A percentile compares a stretch with the other conserved stretches of the same genome.
phyloP scores from a whole-genome alignment of 805 yeast species.

The Suhomyces sp. region DNA sequence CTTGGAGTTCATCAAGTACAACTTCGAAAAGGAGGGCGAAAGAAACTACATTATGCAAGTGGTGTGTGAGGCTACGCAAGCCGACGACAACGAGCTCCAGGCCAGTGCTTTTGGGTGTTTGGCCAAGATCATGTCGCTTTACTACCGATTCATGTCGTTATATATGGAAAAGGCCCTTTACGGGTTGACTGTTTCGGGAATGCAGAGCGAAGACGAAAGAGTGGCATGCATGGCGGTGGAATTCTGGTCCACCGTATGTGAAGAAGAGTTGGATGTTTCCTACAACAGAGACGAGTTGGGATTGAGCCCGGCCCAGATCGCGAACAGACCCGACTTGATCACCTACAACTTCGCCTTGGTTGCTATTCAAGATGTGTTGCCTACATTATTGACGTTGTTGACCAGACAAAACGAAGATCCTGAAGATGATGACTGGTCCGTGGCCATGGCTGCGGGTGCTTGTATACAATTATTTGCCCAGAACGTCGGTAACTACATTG shows the following conservation, averaged over 20 bases:
- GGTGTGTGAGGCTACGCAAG: conserved; percentile 98
- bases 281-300: conserved; percentile 62
- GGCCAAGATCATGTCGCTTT: conserved; percentile 85
- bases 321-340: conserved; percentile 40
- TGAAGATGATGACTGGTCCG: conserved; percentile 96
- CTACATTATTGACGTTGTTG: conserved; percentile 74
- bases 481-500: conserved; percentile 80
- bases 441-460: conserved; percentile 98
- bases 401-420: conserved; percentile 90
- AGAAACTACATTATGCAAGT: conserved; percentile 97
- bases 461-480: conserved; percentile 93
- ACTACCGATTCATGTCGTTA: conserved; percentile 85
- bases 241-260: conserved; percentile 99
- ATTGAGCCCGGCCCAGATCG: conserved; percentile 32
- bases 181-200: conserved; percentile 84
- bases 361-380: conserved; percentile 82
- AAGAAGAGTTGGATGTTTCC: conserved; percentile 84
- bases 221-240: conserved; percentile 98
- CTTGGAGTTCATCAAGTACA: conserved; percentile 79
- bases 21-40: conserved; percentile 91
- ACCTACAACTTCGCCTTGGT: conserved; percentile 80
- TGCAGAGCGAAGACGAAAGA: conserved; percentile 78
- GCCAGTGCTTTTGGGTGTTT: conserved; percentile 95
- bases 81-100: conserved; percentile 74
- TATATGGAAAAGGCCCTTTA: conserved; percentile 97